A percentile compares a stretch with the other conserved stretches of the same genome.
Evolutionary conservation across 2,329 filamentous ascomycete species (phyloP).

Genomic region (Aspergillus sp.): DNA sequence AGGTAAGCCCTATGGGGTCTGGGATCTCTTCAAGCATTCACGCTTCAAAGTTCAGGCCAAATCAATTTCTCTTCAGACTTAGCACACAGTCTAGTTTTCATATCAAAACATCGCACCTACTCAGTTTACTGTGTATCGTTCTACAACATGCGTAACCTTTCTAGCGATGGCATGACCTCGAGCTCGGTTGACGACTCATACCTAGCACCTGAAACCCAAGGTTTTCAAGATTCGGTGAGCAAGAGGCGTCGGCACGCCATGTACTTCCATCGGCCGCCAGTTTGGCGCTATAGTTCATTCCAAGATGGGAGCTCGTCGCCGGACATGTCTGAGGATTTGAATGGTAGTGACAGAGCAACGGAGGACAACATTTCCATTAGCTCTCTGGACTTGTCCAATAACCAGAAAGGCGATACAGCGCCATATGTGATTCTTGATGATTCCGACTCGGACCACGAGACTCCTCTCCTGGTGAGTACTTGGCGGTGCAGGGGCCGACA

Average conservation of each 20-base stretch:
- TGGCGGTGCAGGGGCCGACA: background rate
- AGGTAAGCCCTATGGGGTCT: background rate
- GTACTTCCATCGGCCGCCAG: slow-evolving; percentile 32
- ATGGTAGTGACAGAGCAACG: background rate
- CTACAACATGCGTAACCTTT: slow-evolving; percentile 3
- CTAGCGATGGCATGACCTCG: background rate
- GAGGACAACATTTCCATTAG: background rate
- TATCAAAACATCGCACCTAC: background rate
- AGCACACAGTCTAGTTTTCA: slow-evolving; percentile 2
- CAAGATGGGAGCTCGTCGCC: slow-evolving; percentile 5
- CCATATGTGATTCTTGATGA: background rate
- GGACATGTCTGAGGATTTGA: background rate
- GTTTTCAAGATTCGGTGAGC: slow-evolving; percentile 22
- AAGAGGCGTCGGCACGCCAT: slow-evolving; percentile 29
- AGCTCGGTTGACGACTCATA: background rate
- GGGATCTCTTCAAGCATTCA: background rate
- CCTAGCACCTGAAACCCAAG: slow-evolving; percentile 2
- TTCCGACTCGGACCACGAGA: slow-evolving; percentile 12
- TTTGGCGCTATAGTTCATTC: slow-evolving; percentile 22
- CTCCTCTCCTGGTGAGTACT: slow-evolving; percentile 15
- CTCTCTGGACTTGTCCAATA: background rate
- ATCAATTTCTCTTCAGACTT: background rate
- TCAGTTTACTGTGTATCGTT: background rate
- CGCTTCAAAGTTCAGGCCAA: background rate
- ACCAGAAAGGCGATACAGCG: slow-evolving; percentile 1